Evolutionary conservation across 495 filamentous ascomycete genomes (phyloP).

Genomic region (Penicillium verhagenii): DNA sequence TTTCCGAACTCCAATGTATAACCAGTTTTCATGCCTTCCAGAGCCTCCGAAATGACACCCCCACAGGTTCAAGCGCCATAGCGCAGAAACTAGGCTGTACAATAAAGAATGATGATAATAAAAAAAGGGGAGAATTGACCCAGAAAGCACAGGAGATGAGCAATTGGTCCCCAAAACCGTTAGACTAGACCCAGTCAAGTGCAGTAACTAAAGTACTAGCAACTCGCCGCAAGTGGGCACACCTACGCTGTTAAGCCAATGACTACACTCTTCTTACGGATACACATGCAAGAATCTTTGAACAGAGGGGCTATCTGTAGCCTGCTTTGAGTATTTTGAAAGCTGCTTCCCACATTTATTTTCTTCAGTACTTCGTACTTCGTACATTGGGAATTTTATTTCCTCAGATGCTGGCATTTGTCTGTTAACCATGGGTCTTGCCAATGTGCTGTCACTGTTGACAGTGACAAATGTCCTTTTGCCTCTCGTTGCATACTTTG

Average conservation of each 20-base stretch:
- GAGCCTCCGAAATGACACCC: background rate
- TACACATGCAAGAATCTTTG: too few relatives aligned
- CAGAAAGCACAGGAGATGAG: background rate
- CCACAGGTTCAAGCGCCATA: background rate
- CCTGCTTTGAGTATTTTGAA: background rate
- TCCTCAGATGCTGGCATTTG: constrained; percentile 1
- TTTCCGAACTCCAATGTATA: background rate
- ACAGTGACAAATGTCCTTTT: constrained; percentile 29
- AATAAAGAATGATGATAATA: too few relatives aligned
- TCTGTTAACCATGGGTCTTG: constrained; percentile 27
- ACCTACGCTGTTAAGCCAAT: background rate
- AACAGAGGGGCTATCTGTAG: too few relatives aligned
- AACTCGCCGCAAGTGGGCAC: background rate
- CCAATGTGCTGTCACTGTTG: constrained; percentile 28
- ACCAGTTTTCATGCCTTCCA: background rate
- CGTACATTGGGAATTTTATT: background rate
- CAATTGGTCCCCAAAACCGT: background rate
- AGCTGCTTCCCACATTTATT: too few relatives aligned
- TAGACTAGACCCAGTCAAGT: background rate
- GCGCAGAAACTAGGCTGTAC: background rate
- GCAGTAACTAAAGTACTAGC: background rate
- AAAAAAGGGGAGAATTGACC: too few relatives aligned
- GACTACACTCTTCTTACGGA: background rate
- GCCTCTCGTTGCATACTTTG: constrained; percentile 27
- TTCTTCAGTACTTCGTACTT: too few relatives aligned